Evolutionary conservation across 768 basidiomycete species (phyloP).

Genomic region (Exidia glandulosa): DNA sequence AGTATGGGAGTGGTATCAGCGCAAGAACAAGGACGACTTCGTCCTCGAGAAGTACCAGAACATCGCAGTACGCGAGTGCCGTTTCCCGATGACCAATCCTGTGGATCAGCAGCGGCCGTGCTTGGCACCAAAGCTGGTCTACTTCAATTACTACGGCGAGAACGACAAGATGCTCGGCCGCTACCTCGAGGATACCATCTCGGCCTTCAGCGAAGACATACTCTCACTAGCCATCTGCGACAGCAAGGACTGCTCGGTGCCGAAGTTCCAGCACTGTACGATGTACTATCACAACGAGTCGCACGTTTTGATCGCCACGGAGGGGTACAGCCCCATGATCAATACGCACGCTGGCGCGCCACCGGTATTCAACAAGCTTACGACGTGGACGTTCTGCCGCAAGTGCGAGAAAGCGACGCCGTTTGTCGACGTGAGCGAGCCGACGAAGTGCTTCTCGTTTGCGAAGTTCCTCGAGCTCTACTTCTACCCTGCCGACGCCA

Average conservation of each 20-base stretch:
- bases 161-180: constrained; percentile 90
- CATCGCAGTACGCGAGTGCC: constrained; percentile 70
- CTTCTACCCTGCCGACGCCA: constrained; percentile 85
- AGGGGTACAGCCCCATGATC: constrained; percentile 72
- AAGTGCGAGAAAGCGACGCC: constrained; percentile 70
- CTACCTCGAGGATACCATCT: constrained; percentile 51
- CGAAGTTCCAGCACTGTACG: constrained; percentile 72
- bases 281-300: constrained; percentile 87
- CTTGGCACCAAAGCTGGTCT: constrained; percentile 46
- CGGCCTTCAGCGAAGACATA: not conserved
- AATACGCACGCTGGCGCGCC: constrained; percentile 30
- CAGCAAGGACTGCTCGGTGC: constrained; percentile 75
- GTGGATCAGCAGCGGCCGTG: constrained; percentile 52
- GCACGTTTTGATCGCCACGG: constrained; percentile 72
- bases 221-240: constrained; percentile 51
- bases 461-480: constrained; percentile 93
- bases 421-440: constrained; percentile 80
- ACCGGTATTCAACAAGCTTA: constrained; percentile 65
- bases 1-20: constrained; percentile 92
- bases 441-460: constrained; percentile 90
- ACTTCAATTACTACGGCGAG: constrained; percentile 83
- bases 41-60: constrained; percentile 89
- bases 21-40: constrained; percentile 78
- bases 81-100: constrained; percentile 55
- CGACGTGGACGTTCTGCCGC: constrained; percentile 85